phyloP scores from a whole-genome alignment of 257 asterid species.

The Datura wrightii region DNA sequence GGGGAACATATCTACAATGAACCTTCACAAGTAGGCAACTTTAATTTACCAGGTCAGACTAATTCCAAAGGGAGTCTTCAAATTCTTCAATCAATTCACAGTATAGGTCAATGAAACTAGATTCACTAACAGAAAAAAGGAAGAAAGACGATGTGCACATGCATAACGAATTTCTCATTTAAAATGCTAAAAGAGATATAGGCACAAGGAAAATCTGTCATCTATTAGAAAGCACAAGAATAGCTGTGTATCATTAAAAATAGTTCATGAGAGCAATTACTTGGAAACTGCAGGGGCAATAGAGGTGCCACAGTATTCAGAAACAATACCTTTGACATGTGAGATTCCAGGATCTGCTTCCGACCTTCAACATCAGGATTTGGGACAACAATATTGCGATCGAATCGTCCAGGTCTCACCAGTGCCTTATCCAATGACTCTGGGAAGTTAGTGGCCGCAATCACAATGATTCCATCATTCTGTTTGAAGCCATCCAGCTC shows the following conservation, averaged over 20 bases:
- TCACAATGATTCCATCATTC: conserved; percentile 89
- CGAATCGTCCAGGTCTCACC: conserved; percentile 95
- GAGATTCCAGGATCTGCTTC: conserved; percentile 90
- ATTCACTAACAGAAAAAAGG: neutral
- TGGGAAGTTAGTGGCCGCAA: conserved; percentile 93
- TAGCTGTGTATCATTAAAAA: neutral
- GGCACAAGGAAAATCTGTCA: neutral
- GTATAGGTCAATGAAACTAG: neutral
- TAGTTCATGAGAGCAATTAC: neutral
- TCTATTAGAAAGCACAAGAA: conserved; percentile 10
- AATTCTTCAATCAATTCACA: neutral
- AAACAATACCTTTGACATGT: conserved; percentile 86
- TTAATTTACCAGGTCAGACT: neutral
- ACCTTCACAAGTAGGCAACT: conserved; percentile 14
- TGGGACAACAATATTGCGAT: conserved; percentile 91
- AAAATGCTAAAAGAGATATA: neutral
- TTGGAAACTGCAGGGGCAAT: neutral
- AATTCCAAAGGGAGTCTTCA: neutral
- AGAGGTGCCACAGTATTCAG: neutral
- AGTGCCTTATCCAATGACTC: conserved; percentile 95
- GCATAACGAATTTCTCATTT: neutral
- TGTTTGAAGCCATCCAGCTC: conserved; percentile 98
- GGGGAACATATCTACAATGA: neutral
- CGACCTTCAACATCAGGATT: conserved; percentile 98
- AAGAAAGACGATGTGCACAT: neutral